Base-by-base conservation (phyloP, 202 grass and related monocot genomes). In the Setaria italica region DNA sequence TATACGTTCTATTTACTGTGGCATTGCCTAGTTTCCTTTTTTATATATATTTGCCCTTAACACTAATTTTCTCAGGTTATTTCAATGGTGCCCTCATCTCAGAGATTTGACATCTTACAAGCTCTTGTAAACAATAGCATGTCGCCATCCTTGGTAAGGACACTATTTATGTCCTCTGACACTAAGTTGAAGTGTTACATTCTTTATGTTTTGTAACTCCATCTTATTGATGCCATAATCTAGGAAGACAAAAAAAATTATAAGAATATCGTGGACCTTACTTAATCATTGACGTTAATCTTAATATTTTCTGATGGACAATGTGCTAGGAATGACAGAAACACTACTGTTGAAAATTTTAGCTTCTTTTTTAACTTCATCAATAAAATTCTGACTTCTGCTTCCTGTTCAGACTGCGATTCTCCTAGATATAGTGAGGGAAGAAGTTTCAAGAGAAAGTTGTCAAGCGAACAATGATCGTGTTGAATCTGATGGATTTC, bases 401-500 rank as follows among this genome's bases (percentile, higher is more conserved):
- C 35, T 74, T 46, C 12, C 48, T 77, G 51, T 89, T 63, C 71
- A 98, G 95, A 95, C 84, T 81, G 92, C 92, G 79, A 91, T 98
- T 92, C 91, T 95, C 79, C 71, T 98, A 39, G 95, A 98, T 87
- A 73, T 92, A 59, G 91, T 93, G 80, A 98, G 81, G 60, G 88
- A 82, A 11, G 87, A 93, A 84, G 84, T 95, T 88, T 71, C 56
- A 25, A 78, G 29, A 71, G 90, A 90, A 80, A 84, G 60, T 39
- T 67, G 76, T 81, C 86, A 68, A 81, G 79, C 79, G 45, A 63
- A 69, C 37, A 68, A 69, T 30, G 81, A 76, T 60, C 46, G 58
- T 81, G 49, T 21, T 70, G n/a, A 83, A 85, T 75, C 81, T 29
- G 80, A 43, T 54, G 79, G 51, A 77, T 70, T 49, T 9, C 70